Evolutionary conservation across 371 early-diverging fungal genomes (phyloP).

Genomic region (Choanephora cucurbitarum): DNA sequence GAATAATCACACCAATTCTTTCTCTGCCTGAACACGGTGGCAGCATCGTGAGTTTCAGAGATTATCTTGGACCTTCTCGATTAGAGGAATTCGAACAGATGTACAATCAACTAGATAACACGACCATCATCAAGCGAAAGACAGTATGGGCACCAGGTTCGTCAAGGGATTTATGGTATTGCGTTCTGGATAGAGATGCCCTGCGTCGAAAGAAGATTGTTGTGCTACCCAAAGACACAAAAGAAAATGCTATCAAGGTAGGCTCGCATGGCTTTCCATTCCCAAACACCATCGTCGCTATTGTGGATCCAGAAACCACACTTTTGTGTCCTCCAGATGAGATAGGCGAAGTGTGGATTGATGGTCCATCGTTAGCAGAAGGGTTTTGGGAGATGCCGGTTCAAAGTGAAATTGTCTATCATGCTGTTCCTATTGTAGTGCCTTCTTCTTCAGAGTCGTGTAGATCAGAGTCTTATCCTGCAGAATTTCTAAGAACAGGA

Average conservation of each 20-base stretch:
- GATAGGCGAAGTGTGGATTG: slow-evolving; percentile 87
- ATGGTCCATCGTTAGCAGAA: slow-evolving; percentile 72
- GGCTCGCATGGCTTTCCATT: slow-evolving; percentile 65
- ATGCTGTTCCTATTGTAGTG: slow-evolving; percentile 61
- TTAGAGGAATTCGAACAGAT: slow-evolving; percentile 35
- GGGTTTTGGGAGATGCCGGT: slow-evolving; percentile 83
- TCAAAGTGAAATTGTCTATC: slow-evolving; percentile 73
- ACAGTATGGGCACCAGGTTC: slow-evolving; percentile 42
- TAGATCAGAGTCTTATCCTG: slow-evolving; percentile 50
- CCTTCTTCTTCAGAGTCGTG: slow-evolving; percentile 44
- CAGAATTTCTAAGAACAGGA: slow-evolving; percentile 77
- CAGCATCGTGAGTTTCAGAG: slow-evolving; percentile 64
- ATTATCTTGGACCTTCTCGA: slow-evolving; percentile 42
- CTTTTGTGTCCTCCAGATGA: slow-evolving; percentile 73
- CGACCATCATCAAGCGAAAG: slow-evolving; percentile 22
- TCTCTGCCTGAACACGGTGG: slow-evolving; percentile 79
- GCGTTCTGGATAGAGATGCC: slow-evolving; percentile 58
- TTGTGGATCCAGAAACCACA: slow-evolving; percentile 82
- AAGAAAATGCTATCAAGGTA: slow-evolving; percentile 23
- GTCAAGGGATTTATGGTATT: slow-evolving; percentile 58
- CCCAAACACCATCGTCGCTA: slow-evolving; percentile 69
- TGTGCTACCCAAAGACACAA: slow-evolving; percentile 51
- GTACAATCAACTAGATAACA: slow-evolving; percentile 17
- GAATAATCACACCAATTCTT: slow-evolving; percentile 68
- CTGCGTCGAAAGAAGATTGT: slow-evolving; percentile 55